phyloP scores from a whole-genome alignment of 768 basidiomycete species.

The Pholiota molesta region DNA sequence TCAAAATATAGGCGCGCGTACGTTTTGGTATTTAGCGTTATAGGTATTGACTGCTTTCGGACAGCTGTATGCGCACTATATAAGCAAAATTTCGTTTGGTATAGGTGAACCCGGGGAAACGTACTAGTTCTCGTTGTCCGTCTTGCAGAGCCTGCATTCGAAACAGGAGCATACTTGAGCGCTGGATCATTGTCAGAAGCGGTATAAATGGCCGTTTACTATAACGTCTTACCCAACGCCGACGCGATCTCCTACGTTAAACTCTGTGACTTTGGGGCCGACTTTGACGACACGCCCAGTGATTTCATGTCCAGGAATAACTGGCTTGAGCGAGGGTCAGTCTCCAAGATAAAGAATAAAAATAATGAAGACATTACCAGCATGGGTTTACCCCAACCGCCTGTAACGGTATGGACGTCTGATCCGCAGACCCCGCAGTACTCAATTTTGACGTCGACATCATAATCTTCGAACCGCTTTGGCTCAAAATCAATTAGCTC shows the following conservation, averaged over 20 bases:
- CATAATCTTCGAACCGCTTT: constrained; percentile 53
- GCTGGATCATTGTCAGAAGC: constrained; percentile 41
- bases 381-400: constrained; percentile 36
- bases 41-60: constrained; percentile 43
- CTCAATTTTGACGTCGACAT: constrained; percentile 58
- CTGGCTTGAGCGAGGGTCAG: constrained; percentile 25
- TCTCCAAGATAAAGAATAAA: not conserved
- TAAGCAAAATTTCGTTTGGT: not conserved
- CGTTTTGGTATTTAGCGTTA: constrained; percentile 42
- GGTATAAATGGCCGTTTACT: not conserved
- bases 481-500: constrained; percentile 52
- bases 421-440: constrained; percentile 56
- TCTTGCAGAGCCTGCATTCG: constrained; percentile 51
- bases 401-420: constrained; percentile 48
- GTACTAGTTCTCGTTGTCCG: constrained; percentile 56
- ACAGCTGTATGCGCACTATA: constrained; percentile 34
- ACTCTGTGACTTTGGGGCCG: constrained; percentile 53
- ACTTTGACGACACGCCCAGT: constrained; percentile 55
- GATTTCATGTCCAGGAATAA: constrained; percentile 57
- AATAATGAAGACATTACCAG: constrained; percentile 22
- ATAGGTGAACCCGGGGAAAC: not conserved
- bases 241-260: constrained; percentile 60
- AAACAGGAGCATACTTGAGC: constrained; percentile 51
- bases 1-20: constrained; percentile 9
- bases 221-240: constrained; percentile 40